A percentile compares a stretch with the other conserved stretches of the same genome.
Evolutionary conservation across 1,284 basidiomycete genomes (phyloP).

Genomic region (Cystobasidium sp.): DNA sequence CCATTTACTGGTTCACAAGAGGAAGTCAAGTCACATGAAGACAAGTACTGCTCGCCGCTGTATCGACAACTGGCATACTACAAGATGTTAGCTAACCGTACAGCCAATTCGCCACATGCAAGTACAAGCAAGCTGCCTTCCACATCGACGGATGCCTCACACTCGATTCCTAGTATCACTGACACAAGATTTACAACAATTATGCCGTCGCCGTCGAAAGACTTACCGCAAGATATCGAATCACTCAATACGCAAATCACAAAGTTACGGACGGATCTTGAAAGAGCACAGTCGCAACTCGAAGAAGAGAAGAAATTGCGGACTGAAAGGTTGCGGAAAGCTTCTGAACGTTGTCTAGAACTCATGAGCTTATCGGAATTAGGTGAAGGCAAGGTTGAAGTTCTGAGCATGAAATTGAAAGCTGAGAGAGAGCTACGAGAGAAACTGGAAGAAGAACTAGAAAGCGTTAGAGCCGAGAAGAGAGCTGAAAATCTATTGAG

Average conservation of each 20-base stretch:
- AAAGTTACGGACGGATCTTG: constrained; percentile 24
- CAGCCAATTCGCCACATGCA: neutral
- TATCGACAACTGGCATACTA: constrained; percentile 37
- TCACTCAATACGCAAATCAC: constrained; percentile 23
- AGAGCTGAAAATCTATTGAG: neutral
- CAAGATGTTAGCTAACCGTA: constrained; percentile 23
- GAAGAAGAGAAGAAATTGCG: constrained; percentile 40
- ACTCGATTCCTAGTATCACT: neutral
- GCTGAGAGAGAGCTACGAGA: constrained; percentile 39
- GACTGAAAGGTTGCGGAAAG: constrained; percentile 38
- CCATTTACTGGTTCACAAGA: constrained; percentile 28
- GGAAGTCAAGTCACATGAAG: constrained; percentile 23
- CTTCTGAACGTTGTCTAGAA: constrained; percentile 27
- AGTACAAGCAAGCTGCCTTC: constrained; percentile 6
- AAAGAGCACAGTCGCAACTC: constrained; percentile 17
- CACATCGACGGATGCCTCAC: neutral
- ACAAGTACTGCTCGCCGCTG: constrained; percentile 32
- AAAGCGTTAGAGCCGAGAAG: constrained; percentile 3
- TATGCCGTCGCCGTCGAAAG: neutral
- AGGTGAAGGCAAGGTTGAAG: constrained; percentile 39
- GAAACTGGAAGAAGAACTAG: constrained; percentile 41
- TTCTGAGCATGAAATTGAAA: constrained; percentile 18
- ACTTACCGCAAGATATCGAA: neutral
- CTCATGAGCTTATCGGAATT: constrained; percentile 33
- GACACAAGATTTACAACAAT: too few species aligned